A percentile compares a stretch with the other conserved stretches of the same genome.
Conservation (phyloP, 805 yeast species). For the Ogataea haglerorum region DNA sequence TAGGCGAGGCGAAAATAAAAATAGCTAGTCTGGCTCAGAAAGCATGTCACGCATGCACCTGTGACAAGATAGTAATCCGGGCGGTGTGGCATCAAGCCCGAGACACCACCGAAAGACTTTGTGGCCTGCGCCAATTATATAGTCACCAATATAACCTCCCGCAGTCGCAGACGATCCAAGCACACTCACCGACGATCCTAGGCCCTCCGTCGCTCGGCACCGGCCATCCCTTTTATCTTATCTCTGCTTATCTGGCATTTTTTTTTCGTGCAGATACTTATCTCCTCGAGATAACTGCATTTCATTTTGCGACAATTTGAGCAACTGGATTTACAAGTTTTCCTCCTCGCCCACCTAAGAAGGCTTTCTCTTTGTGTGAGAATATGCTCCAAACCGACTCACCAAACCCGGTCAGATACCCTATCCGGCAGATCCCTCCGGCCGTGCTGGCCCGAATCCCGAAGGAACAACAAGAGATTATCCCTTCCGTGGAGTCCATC, state of each 20-base stretch:
- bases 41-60: conserved; percentile 2
- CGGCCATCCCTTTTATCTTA: conserved; percentile 4
- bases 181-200: not conserved
- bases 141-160: not conserved
- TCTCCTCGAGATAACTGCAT: conserved; percentile 13
- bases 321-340: conserved; percentile 6
- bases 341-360: conserved; percentile 1
- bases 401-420: conserved; percentile 22
- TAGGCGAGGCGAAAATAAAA: conserved; percentile 4
- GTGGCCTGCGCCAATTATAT: not conserved
- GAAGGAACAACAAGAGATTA: conserved; percentile 19
- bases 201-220: not conserved
- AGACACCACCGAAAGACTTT: not conserved
- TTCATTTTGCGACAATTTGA: conserved; percentile 11
- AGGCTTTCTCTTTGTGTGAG: not conserved
- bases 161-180: not conserved
- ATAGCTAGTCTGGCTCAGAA: not conserved
- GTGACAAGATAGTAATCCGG: conserved; percentile 8
- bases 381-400: conserved; percentile 5
- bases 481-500: conserved; percentile 22
- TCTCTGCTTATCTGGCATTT: conserved; percentile 11
- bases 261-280: conserved; percentile 11
- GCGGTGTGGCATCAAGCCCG: conserved; percentile 4
- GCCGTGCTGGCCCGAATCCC: conserved; percentile 16
- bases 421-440: conserved; percentile 22